Evolutionary conservation across 352 stramenopile genomes (phyloP), one percentile per base, ranked within the genome.

Genomic region (Phytopythium delawarense): DNA sequence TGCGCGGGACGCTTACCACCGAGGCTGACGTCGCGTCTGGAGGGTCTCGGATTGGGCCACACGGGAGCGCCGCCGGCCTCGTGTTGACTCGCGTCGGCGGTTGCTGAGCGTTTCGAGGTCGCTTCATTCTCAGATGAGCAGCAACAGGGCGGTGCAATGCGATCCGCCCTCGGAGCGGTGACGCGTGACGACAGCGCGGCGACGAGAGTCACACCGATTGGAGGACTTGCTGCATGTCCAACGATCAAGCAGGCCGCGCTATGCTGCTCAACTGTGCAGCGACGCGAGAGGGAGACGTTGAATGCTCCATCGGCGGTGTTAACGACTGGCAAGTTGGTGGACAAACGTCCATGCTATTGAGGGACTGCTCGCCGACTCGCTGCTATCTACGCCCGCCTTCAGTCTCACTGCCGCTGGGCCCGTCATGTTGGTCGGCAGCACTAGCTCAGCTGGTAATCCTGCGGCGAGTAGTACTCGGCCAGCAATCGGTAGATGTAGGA

Each of bases 401-500:
- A 5, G 20, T 34, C 20, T 6, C n/a, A 16, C 23, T 52, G 44
- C 16, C 30, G 32, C 1, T n/a, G 6, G 2, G 7, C 2, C 42
- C 20, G 20, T 49, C 16, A 16, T 45, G 37, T 2, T 21, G 11
- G 25, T 34, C 13, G 53, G 20, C 54, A 49, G 63, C 62, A 64
- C 70, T 87, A 92, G 57, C 70, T 81, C 20, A 96, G 75, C 67
- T 93, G 83, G 67, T 96, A 98, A 80, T 99, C 97, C 66, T 99
- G 94, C 49, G 84, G 92, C 67, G 98, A 97, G 79, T 99, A 99
- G 69, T 99, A 99, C 74, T 99, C 97, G 28, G 93, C 90, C n/a
- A 99, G 79, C 63, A 99, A 75, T 52, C 97, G 87, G 74, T 99
- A 99, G 61, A 99, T 98, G 75, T 99, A 99, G 48, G 92, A 98